Conservation (phyloP, 2,329 filamentous ascomycete genomes). For the Akanthomyces uredinophilus region DNA sequence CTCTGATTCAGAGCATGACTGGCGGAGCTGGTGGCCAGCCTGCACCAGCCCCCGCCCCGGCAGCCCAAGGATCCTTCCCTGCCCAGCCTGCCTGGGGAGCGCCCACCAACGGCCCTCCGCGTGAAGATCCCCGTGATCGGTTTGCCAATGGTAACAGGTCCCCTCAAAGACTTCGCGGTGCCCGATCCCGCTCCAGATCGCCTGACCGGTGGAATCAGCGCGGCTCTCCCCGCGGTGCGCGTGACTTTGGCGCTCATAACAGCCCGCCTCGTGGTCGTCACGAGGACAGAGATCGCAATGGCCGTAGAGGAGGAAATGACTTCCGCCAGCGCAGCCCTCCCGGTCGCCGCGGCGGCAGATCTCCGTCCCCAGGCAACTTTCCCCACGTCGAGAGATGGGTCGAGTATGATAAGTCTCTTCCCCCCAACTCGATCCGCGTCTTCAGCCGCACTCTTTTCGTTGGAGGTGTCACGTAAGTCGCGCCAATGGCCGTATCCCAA, state of each 20-base stretch:
- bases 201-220: constrained; percentile 68
- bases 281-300: constrained; percentile 47
- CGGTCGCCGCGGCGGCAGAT: constrained; percentile 55
- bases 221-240: constrained; percentile 57
- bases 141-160: constrained; percentile 58
- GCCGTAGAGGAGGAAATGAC: constrained; percentile 55
- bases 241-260: constrained; percentile 61
- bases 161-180: constrained; percentile 49
- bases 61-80: constrained; percentile 39
- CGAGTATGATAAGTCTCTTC: constrained; percentile 70
- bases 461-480: constrained; percentile 80
- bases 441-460: constrained; percentile 94
- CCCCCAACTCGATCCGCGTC: constrained; percentile 79
- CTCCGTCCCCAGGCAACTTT: constrained; percentile 47
- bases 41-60: constrained; percentile 32
- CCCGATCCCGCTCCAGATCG: constrained; percentile 73
- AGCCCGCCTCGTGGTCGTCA: constrained; percentile 57
- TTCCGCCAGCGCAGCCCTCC: constrained; percentile 87
- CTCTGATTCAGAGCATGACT: constrained; percentile 50
- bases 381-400: constrained; percentile 59
- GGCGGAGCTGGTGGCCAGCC: constrained; percentile 31
- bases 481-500: neutral
- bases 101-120: constrained; percentile 20
- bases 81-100: constrained; percentile 29
- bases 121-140: constrained; percentile 50